Conservation (phyloP, 768 basidiomycete genomes). For the Scleroderma bovista region DNA sequence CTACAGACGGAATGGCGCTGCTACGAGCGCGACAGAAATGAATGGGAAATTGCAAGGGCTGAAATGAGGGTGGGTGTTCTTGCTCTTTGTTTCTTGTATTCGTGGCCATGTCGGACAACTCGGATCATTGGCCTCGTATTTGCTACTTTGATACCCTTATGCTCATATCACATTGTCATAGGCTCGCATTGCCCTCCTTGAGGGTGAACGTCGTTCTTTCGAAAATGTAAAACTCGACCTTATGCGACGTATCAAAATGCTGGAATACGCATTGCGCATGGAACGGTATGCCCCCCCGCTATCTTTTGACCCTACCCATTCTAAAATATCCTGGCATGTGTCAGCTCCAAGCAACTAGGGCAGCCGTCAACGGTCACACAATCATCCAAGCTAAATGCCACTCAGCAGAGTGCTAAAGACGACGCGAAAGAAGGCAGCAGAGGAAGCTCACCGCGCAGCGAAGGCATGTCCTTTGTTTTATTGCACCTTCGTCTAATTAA, state of each 20-base stretch:
- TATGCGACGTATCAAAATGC: slow-evolving; percentile 97
- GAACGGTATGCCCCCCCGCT: slow-evolving; percentile 65
- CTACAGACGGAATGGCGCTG: slow-evolving; percentile 97
- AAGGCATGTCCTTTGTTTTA: slow-evolving; percentile 44
- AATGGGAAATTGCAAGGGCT: slow-evolving; percentile 99
- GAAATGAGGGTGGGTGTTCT: slow-evolving; percentile 85
- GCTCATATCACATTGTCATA: slow-evolving; percentile 28
- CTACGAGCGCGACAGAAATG: slow-evolving; percentile 97
- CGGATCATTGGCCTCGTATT: not conserved
- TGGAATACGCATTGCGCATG: slow-evolving; percentile 93
- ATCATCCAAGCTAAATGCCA: slow-evolving; percentile 58
- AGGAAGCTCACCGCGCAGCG: slow-evolving; percentile 79
- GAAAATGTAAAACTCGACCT: slow-evolving; percentile 97
- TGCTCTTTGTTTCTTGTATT: not conserved
- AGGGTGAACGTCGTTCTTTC: slow-evolving; percentile 94
- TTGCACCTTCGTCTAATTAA: slow-evolving; percentile 9
- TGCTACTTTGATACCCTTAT: slow-evolving; percentile 1
- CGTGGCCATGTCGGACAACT: too few relatives aligned
- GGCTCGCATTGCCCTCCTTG: slow-evolving; percentile 95
- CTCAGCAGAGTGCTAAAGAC: slow-evolving; percentile 65
- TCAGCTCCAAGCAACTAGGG: slow-evolving; percentile 75
- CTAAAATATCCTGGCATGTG: slow-evolving; percentile 32
- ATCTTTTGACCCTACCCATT: slow-evolving; percentile 5
- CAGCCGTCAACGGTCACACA: slow-evolving; percentile 49
- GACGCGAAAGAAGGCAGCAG: slow-evolving; percentile 75